These are phyloP conservation scores for Elsinoe ampelina DNA, from an alignment of 2,329 filamentous ascomycete species.

Conservation along the genomic window DNA sequence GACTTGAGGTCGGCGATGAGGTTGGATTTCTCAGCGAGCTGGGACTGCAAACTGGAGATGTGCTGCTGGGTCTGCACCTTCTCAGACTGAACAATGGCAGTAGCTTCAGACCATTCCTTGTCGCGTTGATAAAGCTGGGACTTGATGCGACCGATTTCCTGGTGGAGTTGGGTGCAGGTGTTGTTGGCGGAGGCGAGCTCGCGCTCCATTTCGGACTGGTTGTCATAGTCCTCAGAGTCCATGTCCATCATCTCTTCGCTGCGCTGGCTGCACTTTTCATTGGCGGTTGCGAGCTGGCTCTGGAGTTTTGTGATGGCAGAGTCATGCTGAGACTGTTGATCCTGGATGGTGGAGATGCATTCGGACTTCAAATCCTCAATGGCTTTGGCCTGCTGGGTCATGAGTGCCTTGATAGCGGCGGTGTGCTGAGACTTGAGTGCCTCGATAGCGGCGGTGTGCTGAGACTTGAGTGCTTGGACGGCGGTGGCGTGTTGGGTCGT, in stretches of 20 bases:
- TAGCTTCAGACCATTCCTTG: too few species aligned
- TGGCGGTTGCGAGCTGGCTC: neutral
- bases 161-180: neutral
- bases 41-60: neutral
- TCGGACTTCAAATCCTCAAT: neutral
- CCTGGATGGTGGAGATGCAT: neutral
- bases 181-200: neutral
- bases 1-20: neutral
- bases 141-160: too few species aligned
- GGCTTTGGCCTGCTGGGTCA: neutral
- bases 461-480: neutral
- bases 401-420: neutral
- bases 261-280: too few species aligned
- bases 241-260: too few species aligned
- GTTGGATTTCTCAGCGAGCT: neutral
- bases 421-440: neutral
- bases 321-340: neutral
- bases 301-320: neutral
- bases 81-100: too few species aligned
- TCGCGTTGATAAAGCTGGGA: too few species aligned
- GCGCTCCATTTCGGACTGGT: too few species aligned
- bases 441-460: neutral
- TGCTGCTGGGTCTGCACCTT: too few species aligned
- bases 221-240: too few species aligned
- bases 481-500: neutral